Conservation (phyloP, 768 basidiomycete genomes). For the Tricholoma furcatifolium region DNA sequence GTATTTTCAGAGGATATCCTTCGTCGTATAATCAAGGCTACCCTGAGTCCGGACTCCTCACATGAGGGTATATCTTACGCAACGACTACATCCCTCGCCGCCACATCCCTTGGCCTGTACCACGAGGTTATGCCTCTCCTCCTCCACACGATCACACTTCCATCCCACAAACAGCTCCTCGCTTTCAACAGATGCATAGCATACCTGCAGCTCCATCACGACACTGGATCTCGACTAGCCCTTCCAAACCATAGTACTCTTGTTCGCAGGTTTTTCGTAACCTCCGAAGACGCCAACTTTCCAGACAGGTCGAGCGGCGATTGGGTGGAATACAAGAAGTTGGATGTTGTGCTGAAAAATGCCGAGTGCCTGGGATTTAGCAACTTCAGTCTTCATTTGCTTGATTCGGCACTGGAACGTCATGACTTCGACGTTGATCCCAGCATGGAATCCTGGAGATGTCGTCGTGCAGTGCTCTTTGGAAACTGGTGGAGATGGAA, state of each 20-base stretch:
- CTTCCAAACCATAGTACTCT: constrained; percentile 27
- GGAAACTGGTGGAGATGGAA: constrained; percentile 32
- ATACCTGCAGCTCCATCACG: constrained; percentile 21
- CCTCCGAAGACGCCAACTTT: constrained; percentile 4
- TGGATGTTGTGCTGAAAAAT: constrained; percentile 23
- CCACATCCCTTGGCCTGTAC: constrained; percentile 33
- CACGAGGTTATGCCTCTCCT: constrained; percentile 35
- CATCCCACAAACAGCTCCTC: constrained; percentile 23
- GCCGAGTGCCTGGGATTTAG: constrained; percentile 33
- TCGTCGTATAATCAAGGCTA: neutral
- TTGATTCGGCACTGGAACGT: constrained; percentile 30
- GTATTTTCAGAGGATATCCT: too few species aligned
- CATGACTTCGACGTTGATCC: constrained; percentile 4
- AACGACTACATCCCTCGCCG: constrained; percentile 29
- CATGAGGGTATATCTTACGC: constrained; percentile 14
- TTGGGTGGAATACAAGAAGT: constrained; percentile 15
- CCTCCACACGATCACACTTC: constrained; percentile 36
- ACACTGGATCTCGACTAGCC: constrained; percentile 20
- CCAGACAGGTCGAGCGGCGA: constrained; percentile 18
- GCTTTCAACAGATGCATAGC: constrained; percentile 31
- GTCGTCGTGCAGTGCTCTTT: constrained; percentile 29
- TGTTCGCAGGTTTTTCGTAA: constrained; percentile 35
- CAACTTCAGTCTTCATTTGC: constrained; percentile 29
- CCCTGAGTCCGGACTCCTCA: neutral
- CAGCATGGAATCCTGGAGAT: constrained; percentile 21